Base-by-base conservation (phyloP, 257 asterid species). In the Capsicum chinense region DNA sequence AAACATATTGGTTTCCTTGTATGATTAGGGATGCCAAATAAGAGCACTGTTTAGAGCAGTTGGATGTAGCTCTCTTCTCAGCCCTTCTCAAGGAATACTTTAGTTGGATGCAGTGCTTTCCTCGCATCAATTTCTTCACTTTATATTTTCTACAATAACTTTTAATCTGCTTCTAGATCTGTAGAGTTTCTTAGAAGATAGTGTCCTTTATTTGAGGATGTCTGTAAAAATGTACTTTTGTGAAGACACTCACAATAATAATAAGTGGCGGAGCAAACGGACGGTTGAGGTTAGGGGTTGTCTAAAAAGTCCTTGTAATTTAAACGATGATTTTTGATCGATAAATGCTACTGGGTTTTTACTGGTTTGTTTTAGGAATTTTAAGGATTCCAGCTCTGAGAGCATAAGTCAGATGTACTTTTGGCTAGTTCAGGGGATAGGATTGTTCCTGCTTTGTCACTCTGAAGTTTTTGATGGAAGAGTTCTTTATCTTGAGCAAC, bases 391-490 rank as follows among this genome's bases (percentile, higher is more conserved):
- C 52, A 76, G 47, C 0, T 13, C 26, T 26, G 81, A 35, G 5
- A 52, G 26, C 26, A 21, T 8, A 76, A 21, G 7, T 8, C 50
- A 6, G 2, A 44, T 70, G 81, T 74, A 76, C 47, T 3, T 52
- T 52, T 76, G 47, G 81, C 48, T 26, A 76, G 63, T 26, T 52
- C 13, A 50, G 81, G 63, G 81, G 48, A 52, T 76, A 21, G 48
- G 26, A 35, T 9, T 76, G 63, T 3, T 50, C 63, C 26, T 52
- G 8, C 63, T 14, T 76, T 76, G 21, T 26, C 62, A 76, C 33
- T 26, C 21, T 74, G 19, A 12, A 50, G 44, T 50, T 63, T 19
- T 74, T 73, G 62, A 74, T 74, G 60, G 60, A 50, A 48, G 42
- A 19, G 56, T 50, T 48, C 60, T 35, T 66, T 66, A 66, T 66